Evolutionary conservation across 2,329 filamentous ascomycete genomes (phyloP), one percentile per base, ranked within the genome.

Genomic region (Alternaria gansuensis): DNA sequence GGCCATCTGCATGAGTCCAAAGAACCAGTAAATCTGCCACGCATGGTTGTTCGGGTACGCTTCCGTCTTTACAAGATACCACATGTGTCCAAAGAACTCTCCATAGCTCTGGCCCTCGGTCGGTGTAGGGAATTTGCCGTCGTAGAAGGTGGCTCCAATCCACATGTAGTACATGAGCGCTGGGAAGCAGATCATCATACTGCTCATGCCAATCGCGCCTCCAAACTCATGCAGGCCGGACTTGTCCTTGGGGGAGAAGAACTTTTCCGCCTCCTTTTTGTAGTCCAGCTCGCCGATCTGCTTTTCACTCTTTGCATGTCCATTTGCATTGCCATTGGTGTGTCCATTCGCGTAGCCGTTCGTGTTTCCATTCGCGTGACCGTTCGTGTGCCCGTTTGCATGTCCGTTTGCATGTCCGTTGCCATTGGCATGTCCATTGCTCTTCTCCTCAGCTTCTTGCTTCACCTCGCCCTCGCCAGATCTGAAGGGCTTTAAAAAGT

Each of bases 141-240:
- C 83, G 80, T 97, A 99, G 81, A 94, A 97, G 49, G 89, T 93
- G 33, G 94, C 91, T 50, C 95, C 95, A 78, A 96, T 89, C 93
- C 93, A 98, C 93, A 99, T 97, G 82, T 97, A 98, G 85, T 92
- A 97, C 94, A 98, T 98, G 70, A 99, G 85, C 36, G 89, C 63
- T n/a, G 95, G 95, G 79, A 98, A 99, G 44, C 90, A 87, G 63
- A 93, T 84, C 92, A 98, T 98, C 87, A 97, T 93, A 67, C 86
- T 82, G 14, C 85, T 80, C 40, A 93, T 90, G 54, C 95, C 94
- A n/a, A 85, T 75, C 3, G 91, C 88, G 58, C 95, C 95, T 64
- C 94, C 94, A 75, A 98, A 99, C 76, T 99, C 96, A 65, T 84
- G 84, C 63, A 86, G 78, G 45, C 83, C 83, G 53, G 82, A 82